phyloP scores from a whole-genome alignment of 1,284 basidiomycete genomes.

The Porphyrellus sp. region DNA sequence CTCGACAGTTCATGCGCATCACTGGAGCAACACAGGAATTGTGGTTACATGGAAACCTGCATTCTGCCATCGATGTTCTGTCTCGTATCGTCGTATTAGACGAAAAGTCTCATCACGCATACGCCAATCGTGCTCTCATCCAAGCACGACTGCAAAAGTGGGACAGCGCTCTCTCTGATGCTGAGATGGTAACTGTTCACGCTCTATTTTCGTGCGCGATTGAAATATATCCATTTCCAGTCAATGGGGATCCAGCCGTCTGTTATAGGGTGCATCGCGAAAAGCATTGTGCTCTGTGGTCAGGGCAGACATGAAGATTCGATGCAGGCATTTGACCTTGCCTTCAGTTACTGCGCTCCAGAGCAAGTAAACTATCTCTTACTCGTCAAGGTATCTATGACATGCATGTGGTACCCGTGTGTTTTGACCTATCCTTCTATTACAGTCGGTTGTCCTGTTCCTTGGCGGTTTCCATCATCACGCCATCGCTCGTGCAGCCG shows the following conservation, averaged over 20 bases:
- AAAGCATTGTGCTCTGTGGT: constrained; percentile 17
- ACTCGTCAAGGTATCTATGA: constrained; percentile 15
- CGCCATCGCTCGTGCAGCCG: constrained; percentile 12
- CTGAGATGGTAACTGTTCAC: constrained; percentile 14
- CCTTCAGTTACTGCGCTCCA: constrained; percentile 10
- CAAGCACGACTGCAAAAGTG: constrained; percentile 10
- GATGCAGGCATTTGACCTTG: constrained; percentile 22
- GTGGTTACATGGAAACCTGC: constrained; percentile 10
- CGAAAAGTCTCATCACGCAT: constrained; percentile 5
- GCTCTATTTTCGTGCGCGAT: background rate
- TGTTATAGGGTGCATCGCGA: constrained; percentile 22
- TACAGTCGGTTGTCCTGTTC: constrained; percentile 17
- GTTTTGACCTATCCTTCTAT: background rate
- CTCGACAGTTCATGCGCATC: constrained; percentile 16
- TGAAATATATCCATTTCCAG: constrained; percentile 5
- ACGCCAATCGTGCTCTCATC: constrained; percentile 19
- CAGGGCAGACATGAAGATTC: constrained; percentile 16
- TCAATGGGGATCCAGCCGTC: constrained; percentile 15
- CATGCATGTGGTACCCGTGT: background rate
- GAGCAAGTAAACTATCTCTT: constrained; percentile 11
- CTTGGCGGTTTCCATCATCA: constrained; percentile 10
- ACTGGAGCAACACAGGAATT: background rate
- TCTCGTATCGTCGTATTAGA: constrained; percentile 18
- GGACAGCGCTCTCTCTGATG: constrained; percentile 11
- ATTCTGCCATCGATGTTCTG: constrained; percentile 4